Evolutionary conservation across 805 yeast genomes (phyloP).

Genomic region (Yueomyces sinensis): DNA sequence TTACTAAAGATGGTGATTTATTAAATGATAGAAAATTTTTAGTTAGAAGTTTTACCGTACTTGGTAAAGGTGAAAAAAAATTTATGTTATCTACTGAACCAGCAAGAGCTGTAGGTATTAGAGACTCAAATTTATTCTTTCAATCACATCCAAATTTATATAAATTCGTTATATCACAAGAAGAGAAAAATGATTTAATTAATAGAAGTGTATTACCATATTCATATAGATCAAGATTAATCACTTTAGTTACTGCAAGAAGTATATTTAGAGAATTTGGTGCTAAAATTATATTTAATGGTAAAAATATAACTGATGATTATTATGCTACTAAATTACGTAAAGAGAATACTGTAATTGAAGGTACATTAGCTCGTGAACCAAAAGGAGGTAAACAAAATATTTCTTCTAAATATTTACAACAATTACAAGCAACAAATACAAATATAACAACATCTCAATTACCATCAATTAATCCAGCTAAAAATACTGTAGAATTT

Average conservation of each 20-base stretch:
- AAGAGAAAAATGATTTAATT: conserved; percentile 73
- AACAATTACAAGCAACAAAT: conserved; percentile 2
- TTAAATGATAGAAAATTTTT: conserved; percentile 64
- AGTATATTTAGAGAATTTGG: conserved; percentile 89
- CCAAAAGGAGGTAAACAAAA: conserved; percentile 10
- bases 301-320: conserved; percentile 73
- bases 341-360: conserved; percentile 44
- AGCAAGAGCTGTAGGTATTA: conserved; percentile 85
- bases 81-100: conserved; percentile 95
- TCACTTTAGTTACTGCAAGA: conserved; percentile 83
- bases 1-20: conserved; percentile 53
- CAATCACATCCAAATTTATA: conserved; percentile 70
- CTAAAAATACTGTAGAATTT: conserved; percentile 26
- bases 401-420: neutral
- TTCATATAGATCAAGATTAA: conserved; percentile 81
- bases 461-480: conserved; percentile 20
- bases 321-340: conserved; percentile 55
- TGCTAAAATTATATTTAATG: conserved; percentile 65
- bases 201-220: conserved; percentile 72
- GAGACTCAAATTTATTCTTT: conserved; percentile 81
- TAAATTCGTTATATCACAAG: conserved; percentile 61
- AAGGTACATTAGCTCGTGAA: conserved; percentile 36
- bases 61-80: conserved; percentile 44
- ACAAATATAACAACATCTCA: too few relatives aligned
- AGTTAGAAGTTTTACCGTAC: conserved; percentile 51